Percentiles rank a stretch among this genome's conserved stretches.
Conservation (phyloP, 2,329 filamentous ascomycete species). For the Chrysoporthe puriensis region DNA sequence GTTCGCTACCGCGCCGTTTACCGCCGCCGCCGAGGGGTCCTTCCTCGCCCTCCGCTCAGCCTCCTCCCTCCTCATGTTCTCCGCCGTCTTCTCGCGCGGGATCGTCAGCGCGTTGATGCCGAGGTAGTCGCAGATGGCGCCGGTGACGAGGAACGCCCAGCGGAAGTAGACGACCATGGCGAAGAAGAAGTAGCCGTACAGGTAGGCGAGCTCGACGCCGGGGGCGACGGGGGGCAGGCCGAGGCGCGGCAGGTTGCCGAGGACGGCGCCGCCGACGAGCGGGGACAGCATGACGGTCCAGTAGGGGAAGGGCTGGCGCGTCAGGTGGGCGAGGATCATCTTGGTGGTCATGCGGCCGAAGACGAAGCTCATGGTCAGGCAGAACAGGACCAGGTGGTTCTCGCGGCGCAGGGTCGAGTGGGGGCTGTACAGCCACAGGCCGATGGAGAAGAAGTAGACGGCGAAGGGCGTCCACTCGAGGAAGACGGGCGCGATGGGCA, state of each 20-base stretch:
- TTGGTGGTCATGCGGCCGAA: conserved; percentile 99
- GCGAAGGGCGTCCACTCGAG: conserved; percentile 92
- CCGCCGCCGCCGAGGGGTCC: conserved; percentile 21
- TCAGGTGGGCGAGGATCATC: conserved; percentile 95
- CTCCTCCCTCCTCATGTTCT: conserved; percentile 50
- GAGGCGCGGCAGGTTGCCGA: conserved; percentile 80
- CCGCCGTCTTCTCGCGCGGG: conserved; percentile 61
- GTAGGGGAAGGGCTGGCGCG: conserved; percentile 91
- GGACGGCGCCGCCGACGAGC: conserved; percentile 79
- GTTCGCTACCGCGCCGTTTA: conserved; percentile 34
- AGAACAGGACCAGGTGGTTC: conserved; percentile 91
- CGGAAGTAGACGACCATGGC: conserved; percentile 84
- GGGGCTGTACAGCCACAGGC: conserved; percentile 87
- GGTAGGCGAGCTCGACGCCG: conserved; percentile 74
- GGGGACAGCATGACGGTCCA: conserved; percentile 93
- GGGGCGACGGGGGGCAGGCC: conserved; percentile 71
- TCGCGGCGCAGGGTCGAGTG: conserved; percentile 79
- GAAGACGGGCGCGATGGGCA: conserved; percentile 81
- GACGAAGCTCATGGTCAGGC: conserved; percentile 92
- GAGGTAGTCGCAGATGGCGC: conserved; percentile 86
- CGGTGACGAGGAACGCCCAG: conserved; percentile 91
- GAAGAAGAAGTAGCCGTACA: conserved; percentile 83
- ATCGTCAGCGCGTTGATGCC: conserved; percentile 97
- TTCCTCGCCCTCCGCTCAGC: conserved; percentile 29
- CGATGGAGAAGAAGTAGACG: conserved; percentile 74